Percentiles rank a stretch among this genome's conserved stretches.
Evolutionary conservation across 2,329 filamentous ascomycete species (phyloP).

Genomic region (Botrytis hyacinthi): DNA sequence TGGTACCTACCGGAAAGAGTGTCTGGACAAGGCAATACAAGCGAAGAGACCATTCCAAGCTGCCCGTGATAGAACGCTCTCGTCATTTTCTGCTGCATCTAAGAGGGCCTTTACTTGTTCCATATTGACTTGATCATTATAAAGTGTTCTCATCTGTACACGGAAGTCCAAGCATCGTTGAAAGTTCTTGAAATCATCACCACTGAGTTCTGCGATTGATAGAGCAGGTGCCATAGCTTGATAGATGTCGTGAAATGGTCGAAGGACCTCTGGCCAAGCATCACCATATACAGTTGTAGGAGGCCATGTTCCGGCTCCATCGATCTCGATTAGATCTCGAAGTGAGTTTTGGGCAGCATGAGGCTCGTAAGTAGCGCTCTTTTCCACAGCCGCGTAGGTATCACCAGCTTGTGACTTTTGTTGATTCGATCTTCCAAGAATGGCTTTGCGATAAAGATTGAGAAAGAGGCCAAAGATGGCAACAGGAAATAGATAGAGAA

Average conservation of each 20-base stretch:
- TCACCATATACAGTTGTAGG: constrained; percentile 27
- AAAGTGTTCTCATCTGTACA: constrained; percentile 13
- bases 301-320: constrained; percentile 33
- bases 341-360: constrained; percentile 9
- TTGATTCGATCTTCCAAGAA: neutral
- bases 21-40: constrained; percentile 38
- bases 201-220: constrained; percentile 28
- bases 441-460: neutral
- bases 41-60: constrained; percentile 40
- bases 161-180: constrained; percentile 20
- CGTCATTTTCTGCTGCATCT: constrained; percentile 30
- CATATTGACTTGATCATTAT: constrained; percentile 13
- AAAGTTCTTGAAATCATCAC: constrained; percentile 36
- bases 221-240: constrained; percentile 35
- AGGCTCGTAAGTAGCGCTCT: neutral
- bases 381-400: neutral
- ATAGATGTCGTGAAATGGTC: constrained; percentile 39
- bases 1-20: constrained; percentile 37
- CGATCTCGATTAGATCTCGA: constrained; percentile 16
- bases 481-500: constrained; percentile 1
- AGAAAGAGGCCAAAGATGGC: constrained; percentile 3
- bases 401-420: neutral
- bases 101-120: constrained; percentile 5
- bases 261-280: constrained; percentile 36
- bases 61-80: constrained; percentile 35